A percentile compares a stretch with the other conserved stretches of the same genome.
Evolutionary conservation across 23 red algal genomes (phyloP).

Genomic region (Cyanidioschyzon merolae): DNA sequence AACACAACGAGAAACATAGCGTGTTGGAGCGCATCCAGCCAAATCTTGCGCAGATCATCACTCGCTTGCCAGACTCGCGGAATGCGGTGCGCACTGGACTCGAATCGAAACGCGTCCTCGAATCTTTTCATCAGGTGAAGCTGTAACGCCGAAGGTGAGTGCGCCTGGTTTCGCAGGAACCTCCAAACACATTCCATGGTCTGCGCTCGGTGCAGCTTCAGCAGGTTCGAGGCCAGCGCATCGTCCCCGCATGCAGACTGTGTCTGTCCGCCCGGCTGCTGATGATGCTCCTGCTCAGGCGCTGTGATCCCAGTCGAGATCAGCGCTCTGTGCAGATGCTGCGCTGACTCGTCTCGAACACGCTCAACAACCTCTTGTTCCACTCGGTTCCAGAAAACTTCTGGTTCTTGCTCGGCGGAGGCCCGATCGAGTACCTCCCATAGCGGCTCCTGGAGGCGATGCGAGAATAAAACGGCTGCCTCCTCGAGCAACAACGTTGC

Average conservation of each 20-base stretch:
- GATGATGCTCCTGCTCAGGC: neutral
- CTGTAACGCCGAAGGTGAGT: conserved; percentile 11
- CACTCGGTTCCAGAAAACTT: neutral
- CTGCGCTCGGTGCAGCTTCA: neutral
- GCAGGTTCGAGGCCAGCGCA: neutral
- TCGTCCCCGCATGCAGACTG: no score
- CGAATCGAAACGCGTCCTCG: conserved; percentile 84
- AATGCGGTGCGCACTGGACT: conserved; percentile 37
- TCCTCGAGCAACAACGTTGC: neutral
- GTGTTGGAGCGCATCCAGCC: conserved; percentile 38
- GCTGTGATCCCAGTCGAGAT: neutral
- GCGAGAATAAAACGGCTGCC: neutral
- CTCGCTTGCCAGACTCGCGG: conserved; percentile 57
- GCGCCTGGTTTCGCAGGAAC: neutral
- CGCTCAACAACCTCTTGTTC: neutral
- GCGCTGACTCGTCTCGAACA: neutral
- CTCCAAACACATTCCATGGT: neutral
- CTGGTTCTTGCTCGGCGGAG: neutral
- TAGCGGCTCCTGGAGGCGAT: neutral
- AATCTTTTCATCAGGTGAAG: conserved; percentile 55
- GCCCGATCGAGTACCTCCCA: neutral
- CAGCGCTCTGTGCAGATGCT: neutral
- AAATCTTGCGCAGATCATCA: conserved; percentile 64
- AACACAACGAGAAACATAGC: conserved; percentile 22
- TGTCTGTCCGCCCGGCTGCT: neutral